Base-by-base conservation (phyloP, 106 monocot genomes). In the Gastrodia elata region DNA sequence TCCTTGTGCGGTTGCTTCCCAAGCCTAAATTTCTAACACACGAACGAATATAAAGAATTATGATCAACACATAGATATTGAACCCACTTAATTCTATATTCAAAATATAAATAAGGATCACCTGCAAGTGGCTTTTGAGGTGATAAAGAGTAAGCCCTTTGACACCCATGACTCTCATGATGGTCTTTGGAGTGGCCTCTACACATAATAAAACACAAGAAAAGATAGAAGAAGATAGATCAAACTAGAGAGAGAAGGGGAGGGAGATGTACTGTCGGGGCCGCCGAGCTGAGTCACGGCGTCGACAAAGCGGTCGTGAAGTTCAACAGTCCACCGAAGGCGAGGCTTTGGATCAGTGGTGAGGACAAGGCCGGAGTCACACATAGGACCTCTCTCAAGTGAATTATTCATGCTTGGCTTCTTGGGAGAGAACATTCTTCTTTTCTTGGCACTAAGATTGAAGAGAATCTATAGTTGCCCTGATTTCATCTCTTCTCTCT, bases 91-190 rank as follows among this genome's bases (percentile, higher is more conserved):
- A n/a, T n/a, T n/a, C n/a, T n/a, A n/a, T n/a, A n/a, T 0, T 25
- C 24, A 69, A 28, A 44, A 30, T 13, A 46, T 5, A 24, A 15
- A 5, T 28, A 59, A 20, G 4, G 25, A 59, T 30, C 9, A 91
- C 94, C 89, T 94, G 89, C 34, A 95, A 87, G 64, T 95, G 95
- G 74, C 95, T 95, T 81, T 95, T 95, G 33, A 95, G 91, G 39
- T 95, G 91, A 68, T 95, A 91, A 30, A 95, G 91, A 58, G 94
- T 94, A 38, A 94, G 94, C 39, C 94, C 94, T 59, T 91, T 91
- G 5, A 94, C 94, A 22, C 91, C 94, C 94, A 94, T 94, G 74
- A 91, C 94, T 77, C 94, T 94, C 94, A 94, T 94, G 83, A 94
- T 94, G 8, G 94, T 94, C 74, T 94, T 94, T 37, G 94, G 94